phyloP scores from a whole-genome alignment of 2,329 filamentous ascomycete genomes.

The Fusarium drepaniforme region DNA sequence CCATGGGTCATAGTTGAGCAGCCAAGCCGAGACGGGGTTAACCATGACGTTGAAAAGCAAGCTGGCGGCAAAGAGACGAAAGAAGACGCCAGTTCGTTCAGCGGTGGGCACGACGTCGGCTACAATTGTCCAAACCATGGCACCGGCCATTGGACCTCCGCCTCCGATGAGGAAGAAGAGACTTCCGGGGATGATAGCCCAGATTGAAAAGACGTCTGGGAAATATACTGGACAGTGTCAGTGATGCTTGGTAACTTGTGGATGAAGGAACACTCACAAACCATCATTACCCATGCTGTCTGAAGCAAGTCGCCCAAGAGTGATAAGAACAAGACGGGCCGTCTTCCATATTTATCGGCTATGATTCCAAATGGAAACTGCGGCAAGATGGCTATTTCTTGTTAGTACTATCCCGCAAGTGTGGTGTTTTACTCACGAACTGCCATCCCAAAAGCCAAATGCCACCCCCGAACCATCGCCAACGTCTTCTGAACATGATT shows the following conservation, averaged over 20 bases:
- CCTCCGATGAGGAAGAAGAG: constrained; percentile 57
- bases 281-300: constrained; percentile 45
- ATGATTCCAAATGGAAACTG: constrained; percentile 61
- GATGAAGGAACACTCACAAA: constrained; percentile 43
- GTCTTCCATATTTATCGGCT: constrained; percentile 60
- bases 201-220: constrained; percentile 54
- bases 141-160: constrained; percentile 52
- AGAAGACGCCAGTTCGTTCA: constrained; percentile 56
- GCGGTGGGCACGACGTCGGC: constrained; percentile 57
- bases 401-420: neutral
- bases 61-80: constrained; percentile 52
- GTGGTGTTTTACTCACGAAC: constrained; percentile 51
- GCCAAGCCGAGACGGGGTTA: constrained; percentile 55
- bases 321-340: constrained; percentile 54
- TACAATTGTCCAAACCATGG: constrained; percentile 60
- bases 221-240: constrained; percentile 48
- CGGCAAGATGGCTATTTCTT: constrained; percentile 51
- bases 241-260: neutral
- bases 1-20: constrained; percentile 56
- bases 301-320: constrained; percentile 48
- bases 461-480: constrained; percentile 64
- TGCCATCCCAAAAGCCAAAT: constrained; percentile 58
- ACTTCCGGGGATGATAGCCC: constrained; percentile 51
- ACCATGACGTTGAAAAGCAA: constrained; percentile 54
- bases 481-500: constrained; percentile 62